These are phyloP conservation scores for Talaromyces sp. DNA, from an alignment of 2,329 filamentous ascomycete species.

Conservation along the genomic window DNA sequence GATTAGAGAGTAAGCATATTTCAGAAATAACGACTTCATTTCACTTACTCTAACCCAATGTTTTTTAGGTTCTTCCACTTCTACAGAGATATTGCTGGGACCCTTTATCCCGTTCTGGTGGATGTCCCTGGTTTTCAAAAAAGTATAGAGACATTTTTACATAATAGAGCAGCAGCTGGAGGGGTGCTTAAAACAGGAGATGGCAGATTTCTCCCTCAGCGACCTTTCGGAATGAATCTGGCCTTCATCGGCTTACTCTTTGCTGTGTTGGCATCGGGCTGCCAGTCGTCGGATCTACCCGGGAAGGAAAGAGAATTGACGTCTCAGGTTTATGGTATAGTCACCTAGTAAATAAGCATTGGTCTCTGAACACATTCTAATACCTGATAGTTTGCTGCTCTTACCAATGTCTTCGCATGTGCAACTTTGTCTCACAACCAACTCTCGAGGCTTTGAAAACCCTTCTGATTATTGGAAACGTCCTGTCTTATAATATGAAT, in stretches of 20 bases:
- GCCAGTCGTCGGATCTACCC: constrained; percentile 53
- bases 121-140: constrained; percentile 51
- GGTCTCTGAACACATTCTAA: constrained; percentile 17
- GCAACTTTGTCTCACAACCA: constrained; percentile 58
- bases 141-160: constrained; percentile 49
- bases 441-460: constrained; percentile 58
- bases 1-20: constrained; percentile 36
- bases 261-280: constrained; percentile 57
- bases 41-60: constrained; percentile 3
- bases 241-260: constrained; percentile 57
- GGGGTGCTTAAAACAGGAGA: constrained; percentile 34
- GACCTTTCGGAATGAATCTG: constrained; percentile 52
- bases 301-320: constrained; percentile 57
- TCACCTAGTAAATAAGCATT: neutral
- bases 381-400: constrained; percentile 51
- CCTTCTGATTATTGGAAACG: constrained; percentile 56
- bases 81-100: constrained; percentile 54
- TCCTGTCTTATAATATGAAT: constrained; percentile 59
- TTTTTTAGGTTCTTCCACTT: constrained; percentile 46
- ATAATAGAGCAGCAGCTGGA: constrained; percentile 43
- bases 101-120: constrained; percentile 56
- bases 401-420: constrained; percentile 59
- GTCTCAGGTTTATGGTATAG: constrained; percentile 56
- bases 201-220: constrained; percentile 45
- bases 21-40: neutral